Evolutionary conservation across 2,329 filamentous ascomycete species (phyloP).

Genomic region (Tolypocladium inflatum): DNA sequence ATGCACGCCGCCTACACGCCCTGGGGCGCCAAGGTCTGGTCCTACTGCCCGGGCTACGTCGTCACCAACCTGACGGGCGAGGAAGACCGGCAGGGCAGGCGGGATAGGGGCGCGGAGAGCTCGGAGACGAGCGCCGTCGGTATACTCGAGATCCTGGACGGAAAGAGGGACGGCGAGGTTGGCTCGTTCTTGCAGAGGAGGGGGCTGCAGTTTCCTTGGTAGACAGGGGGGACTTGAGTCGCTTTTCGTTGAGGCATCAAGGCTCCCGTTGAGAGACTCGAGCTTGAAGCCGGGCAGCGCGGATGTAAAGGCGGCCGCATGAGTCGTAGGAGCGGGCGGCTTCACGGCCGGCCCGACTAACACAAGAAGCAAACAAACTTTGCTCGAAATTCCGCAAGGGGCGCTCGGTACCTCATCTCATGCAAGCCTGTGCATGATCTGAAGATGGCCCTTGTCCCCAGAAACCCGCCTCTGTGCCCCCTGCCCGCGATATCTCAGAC

Average conservation of each 20-base stretch:
- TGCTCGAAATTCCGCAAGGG: background rate
- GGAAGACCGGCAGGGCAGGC: constrained; percentile 2
- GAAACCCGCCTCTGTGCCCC: no score
- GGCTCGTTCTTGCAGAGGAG: constrained; percentile 1
- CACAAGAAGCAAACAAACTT: background rate
- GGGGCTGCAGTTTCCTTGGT: background rate
- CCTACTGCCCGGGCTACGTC: constrained; percentile 23
- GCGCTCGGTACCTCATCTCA: no score
- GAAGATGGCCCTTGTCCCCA: background rate
- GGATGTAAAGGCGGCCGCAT: no score
- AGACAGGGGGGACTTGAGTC: background rate
- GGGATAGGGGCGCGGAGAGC: background rate
- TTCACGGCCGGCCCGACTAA: no score
- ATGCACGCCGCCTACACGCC: constrained; percentile 15
- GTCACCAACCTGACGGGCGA: constrained; percentile 20
- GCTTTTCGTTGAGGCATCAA: background rate
- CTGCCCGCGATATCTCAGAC: background rate
- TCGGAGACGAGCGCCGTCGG: background rate
- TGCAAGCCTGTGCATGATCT: no score
- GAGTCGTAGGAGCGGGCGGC: no score
- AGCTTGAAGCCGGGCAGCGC: background rate
- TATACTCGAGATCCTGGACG: constrained; percentile 5
- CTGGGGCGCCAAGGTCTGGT: constrained; percentile 19
- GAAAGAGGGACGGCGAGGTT: constrained; percentile 7
- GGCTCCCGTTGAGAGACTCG: background rate